Conservation (phyloP, 1,139 yeast genomes). For the Zygoascus sp. region DNA sequence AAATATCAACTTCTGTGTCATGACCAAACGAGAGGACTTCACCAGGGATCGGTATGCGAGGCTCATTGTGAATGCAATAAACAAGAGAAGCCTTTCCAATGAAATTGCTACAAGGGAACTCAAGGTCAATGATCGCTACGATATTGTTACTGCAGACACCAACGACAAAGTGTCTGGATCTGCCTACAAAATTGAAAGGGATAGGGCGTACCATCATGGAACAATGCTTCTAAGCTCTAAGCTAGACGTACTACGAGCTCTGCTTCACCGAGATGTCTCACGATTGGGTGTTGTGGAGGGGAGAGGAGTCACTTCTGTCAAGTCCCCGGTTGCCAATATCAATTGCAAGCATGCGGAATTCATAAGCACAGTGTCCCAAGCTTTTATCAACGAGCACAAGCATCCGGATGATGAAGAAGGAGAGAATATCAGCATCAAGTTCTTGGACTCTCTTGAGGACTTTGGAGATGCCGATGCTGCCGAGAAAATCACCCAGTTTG, state of each 20-base stretch:
- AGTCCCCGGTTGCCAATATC: conserved; percentile 69
- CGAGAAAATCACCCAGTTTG: conserved; percentile 41
- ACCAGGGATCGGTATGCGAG: conserved; percentile 59
- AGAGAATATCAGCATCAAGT: conserved; percentile 4
- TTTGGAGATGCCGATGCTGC: conserved; percentile 39
- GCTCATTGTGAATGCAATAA: conserved; percentile 50
- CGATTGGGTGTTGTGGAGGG: conserved; percentile 51
- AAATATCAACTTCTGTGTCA: conserved; percentile 79
- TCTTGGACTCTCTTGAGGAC: conserved; percentile 16
- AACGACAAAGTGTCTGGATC: conserved; percentile 76
- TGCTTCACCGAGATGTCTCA: conserved; percentile 49
- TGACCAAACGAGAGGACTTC: conserved; percentile 66
- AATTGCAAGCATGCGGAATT: conserved; percentile 47
- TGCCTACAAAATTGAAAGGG: conserved; percentile 79
- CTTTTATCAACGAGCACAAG: conserved; percentile 31
- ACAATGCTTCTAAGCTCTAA: conserved; percentile 80
- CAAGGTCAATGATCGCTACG: conserved; percentile 69
- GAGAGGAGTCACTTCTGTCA: conserved; percentile 68
- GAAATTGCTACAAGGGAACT: conserved; percentile 22
- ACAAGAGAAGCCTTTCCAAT: conserved; percentile 26
- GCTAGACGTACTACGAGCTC: conserved; percentile 50
- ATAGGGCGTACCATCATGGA: conserved; percentile 91
- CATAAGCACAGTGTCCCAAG: conserved; percentile 43
- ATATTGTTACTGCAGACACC: conserved; percentile 51
- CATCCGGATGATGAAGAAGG: conserved; percentile 19